Percentiles rank a stretch among this genome's conserved stretches.
Conservation (phyloP, 108 stramenopile species). For the Skeletonema menzelii region DNA sequence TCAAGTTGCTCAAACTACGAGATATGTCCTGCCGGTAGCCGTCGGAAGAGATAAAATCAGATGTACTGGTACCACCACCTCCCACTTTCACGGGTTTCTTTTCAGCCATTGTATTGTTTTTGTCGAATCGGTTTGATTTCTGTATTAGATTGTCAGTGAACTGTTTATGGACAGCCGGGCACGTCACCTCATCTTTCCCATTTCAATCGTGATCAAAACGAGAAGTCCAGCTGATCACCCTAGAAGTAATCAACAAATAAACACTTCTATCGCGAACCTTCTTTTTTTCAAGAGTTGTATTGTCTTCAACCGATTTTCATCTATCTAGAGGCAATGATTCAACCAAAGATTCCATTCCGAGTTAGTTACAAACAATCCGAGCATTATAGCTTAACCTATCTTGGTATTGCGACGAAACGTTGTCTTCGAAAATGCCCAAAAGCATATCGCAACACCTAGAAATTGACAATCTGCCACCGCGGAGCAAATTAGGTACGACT, state of each 20-base stretch:
- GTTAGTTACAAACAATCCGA: too few relatives aligned
- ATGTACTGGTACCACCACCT: background rate
- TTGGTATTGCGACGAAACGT: too few relatives aligned
- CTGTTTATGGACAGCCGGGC: background rate
- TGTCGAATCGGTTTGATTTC: background rate
- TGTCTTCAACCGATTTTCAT: too few relatives aligned
- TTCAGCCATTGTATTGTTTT: background rate
- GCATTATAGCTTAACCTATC: too few relatives aligned
- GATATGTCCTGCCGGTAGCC: background rate
- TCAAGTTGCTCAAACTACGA: background rate
- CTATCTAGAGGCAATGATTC: too few relatives aligned
- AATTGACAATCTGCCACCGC: too few relatives aligned
- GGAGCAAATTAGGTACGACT: too few relatives aligned
- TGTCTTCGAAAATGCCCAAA: too few relatives aligned
- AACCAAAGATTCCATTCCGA: too few relatives aligned
- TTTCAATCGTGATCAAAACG: background rate
- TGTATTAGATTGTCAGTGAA: background rate
- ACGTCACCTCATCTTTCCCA: background rate
- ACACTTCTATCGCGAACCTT: background rate
- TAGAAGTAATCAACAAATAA: background rate
- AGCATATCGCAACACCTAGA: too few relatives aligned
- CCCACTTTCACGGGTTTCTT: background rate
- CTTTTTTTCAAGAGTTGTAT: background rate
- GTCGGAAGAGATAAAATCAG: background rate
- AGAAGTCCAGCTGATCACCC: background rate